Evolutionary conservation across 257 asterid species (phyloP).

Genomic region (Primulina tabacum): DNA sequence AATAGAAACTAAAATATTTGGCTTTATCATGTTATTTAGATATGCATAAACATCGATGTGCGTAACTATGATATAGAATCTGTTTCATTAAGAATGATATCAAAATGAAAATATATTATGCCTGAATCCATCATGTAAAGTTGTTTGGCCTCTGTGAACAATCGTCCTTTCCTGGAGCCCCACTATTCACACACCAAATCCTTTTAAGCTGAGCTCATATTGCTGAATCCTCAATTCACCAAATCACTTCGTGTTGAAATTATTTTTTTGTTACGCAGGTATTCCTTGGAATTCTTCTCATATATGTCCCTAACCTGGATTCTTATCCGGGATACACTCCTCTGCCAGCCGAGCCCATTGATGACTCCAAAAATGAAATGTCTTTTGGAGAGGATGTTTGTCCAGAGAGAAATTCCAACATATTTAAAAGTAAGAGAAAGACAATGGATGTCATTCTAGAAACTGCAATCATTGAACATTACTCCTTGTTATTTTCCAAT

Average conservation of each 20-base stretch:
- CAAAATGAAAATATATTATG: slow-evolving; percentile 8
- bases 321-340: slow-evolving; percentile 68
- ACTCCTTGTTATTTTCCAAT: slow-evolving; percentile 11
- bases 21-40: slow-evolving; percentile 3
- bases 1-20: slow-evolving; percentile 16
- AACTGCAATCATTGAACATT: too few relatives aligned
- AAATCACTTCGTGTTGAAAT: slow-evolving; percentile 13
- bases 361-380: slow-evolving; percentile 40
- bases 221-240: background rate
- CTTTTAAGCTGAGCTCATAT: background rate
- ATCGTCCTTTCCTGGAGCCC: slow-evolving; percentile 9
- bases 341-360: slow-evolving; percentile 42
- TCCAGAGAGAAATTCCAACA: slow-evolving; percentile 71
- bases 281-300: slow-evolving; percentile 58
- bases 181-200: background rate
- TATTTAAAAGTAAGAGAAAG: slow-evolving; percentile 57
- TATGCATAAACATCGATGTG: background rate
- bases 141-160: background rate
- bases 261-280: slow-evolving; percentile 39
- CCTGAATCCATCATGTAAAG: too few relatives aligned
- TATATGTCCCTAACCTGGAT: slow-evolving; percentile 66
- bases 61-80: slow-evolving; percentile 9
- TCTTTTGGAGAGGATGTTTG: slow-evolving; percentile 61
- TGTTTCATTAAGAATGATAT: slow-evolving; percentile 10
- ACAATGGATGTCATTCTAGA: too few relatives aligned